Conservation (phyloP, 176 grass and related monocot species). For the Avena sativa region DNA sequence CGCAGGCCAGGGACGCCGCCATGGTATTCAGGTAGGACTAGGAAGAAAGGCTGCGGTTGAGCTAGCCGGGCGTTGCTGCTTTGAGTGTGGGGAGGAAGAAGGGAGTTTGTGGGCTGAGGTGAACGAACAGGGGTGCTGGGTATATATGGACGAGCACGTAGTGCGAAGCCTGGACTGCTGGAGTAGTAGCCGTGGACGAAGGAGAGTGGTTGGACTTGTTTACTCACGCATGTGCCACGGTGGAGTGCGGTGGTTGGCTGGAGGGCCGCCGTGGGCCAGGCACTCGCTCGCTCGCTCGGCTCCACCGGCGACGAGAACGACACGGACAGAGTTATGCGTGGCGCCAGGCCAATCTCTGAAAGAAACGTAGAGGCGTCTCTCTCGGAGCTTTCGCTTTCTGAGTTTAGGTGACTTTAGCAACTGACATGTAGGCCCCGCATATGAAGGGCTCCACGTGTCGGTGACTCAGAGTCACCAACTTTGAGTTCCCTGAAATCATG, state of each 20-base stretch:
- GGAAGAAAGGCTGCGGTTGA: not conserved
- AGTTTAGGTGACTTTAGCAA: no score
- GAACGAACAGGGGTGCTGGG: not conserved
- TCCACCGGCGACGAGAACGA: conserved; percentile 22
- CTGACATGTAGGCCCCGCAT: no score
- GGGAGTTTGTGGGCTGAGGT: not conserved
- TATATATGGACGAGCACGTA: conserved; percentile 32
- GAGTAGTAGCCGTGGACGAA: not conserved
- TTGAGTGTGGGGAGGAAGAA: not conserved
- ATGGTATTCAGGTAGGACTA: not conserved
- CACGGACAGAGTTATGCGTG: not conserved
- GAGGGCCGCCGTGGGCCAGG: conserved; percentile 7
- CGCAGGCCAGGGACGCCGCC: conserved; percentile 28
- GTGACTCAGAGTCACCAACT: no score
- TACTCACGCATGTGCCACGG: not conserved
- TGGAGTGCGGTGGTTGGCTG: conserved; percentile 21
- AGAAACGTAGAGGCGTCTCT: not conserved
- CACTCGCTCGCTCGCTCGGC: not conserved
- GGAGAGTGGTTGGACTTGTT: conserved; percentile 5
- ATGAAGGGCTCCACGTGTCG: no score
- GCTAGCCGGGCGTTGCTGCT: not conserved
- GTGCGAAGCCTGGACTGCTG: not conserved
- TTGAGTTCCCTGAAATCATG: no score
- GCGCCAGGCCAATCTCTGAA: not conserved
- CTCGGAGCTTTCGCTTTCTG: no score